Percentiles rank a stretch among this genome's conserved stretches.
Conservation (phyloP, 2,329 filamentous ascomycete species). For the Plenodomus lindquistii region DNA sequence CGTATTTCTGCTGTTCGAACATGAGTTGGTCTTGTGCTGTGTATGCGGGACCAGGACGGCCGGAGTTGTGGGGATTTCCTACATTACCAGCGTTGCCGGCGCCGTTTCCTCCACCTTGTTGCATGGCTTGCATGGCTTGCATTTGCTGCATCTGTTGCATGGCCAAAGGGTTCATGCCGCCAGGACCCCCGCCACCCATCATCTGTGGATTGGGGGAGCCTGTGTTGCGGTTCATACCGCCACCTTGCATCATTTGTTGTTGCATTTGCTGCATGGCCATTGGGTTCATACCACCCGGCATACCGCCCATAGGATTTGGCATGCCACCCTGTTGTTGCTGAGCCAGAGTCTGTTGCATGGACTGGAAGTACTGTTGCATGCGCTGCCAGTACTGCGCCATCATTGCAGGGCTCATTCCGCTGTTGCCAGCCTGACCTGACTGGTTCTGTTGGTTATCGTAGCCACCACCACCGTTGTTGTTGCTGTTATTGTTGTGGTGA, state of each 20-base stretch:
- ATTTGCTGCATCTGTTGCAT: conserved; percentile 70
- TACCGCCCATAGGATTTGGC: conserved; percentile 53
- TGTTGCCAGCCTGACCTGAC: conserved; percentile 41
- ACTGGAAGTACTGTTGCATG: conserved; percentile 95
- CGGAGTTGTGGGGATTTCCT: background rate
- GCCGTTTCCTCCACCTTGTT: conserved; percentile 51
- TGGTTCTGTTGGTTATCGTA: conserved; percentile 54
- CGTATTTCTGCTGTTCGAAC: conserved; percentile 79
- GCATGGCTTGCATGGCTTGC: conserved; percentile 51
- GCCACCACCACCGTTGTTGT: conserved; percentile 46
- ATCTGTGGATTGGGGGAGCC: conserved; percentile 40
- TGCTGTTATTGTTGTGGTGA: conserved; percentile 47
- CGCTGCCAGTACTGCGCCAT: conserved; percentile 99
- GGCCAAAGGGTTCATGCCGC: conserved; percentile 71
- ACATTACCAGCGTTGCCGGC: conserved; percentile 12
- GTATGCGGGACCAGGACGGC: conserved; percentile 55
- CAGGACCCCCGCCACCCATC: conserved; percentile 53
- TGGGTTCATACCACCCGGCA: conserved; percentile 60
- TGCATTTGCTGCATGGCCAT: conserved; percentile 51
- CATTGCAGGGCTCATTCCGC: conserved; percentile 87
- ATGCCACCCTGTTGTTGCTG: conserved; percentile 46
- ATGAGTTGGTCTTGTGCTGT: conserved; percentile 73
- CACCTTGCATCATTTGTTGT: conserved; percentile 40
- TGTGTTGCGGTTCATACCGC: conserved; percentile 33
- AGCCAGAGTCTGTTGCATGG: conserved; percentile 93